These are phyloP conservation scores for Rhynchospora tenuis DNA, from an alignment of 176 grass and related monocot species.

Conservation along the genomic window DNA sequence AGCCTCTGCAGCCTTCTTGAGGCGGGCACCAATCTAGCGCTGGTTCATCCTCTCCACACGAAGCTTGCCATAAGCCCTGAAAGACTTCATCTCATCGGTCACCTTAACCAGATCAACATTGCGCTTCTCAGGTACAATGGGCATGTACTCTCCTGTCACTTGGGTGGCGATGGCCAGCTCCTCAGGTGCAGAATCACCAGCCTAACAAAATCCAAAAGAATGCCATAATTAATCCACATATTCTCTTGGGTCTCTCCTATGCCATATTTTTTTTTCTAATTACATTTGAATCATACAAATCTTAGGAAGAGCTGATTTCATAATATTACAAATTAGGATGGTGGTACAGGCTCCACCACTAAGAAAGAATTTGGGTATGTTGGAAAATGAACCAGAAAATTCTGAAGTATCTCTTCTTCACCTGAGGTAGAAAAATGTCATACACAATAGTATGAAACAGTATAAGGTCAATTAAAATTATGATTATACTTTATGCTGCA, in stretches of 20 bases:
- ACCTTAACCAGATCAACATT: constrained; percentile 69
- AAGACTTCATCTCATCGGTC: constrained; percentile 73
- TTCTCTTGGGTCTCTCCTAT: no score
- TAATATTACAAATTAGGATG: no score
- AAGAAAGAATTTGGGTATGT: constrained; percentile 76
- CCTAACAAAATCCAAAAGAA: constrained; percentile 28
- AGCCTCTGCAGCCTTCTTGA: constrained; percentile 64
- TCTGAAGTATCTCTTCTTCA: constrained; percentile 56
- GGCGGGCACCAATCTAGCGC: constrained; percentile 41
- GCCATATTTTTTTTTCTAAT: no score
- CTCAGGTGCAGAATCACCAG: constrained; percentile 79
- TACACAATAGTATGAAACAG: background rate
- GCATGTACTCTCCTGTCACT: constrained; percentile 76
- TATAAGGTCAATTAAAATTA: background rate
- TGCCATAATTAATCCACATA: background rate
- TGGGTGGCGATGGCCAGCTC: constrained; percentile 79
- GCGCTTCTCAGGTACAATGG: constrained; percentile 56
- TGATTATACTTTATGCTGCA: background rate
- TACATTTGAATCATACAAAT: no score
- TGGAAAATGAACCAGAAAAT: constrained; percentile 70
- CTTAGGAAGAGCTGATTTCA: no score
- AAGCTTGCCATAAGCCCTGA: constrained; percentile 80
- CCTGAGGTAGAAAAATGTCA: constrained; percentile 1
- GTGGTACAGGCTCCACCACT: constrained; percentile 62
- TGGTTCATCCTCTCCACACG: constrained; percentile 75